Conservation (phyloP, 2,329 filamentous ascomycete genomes). For the Claviceps africana region DNA sequence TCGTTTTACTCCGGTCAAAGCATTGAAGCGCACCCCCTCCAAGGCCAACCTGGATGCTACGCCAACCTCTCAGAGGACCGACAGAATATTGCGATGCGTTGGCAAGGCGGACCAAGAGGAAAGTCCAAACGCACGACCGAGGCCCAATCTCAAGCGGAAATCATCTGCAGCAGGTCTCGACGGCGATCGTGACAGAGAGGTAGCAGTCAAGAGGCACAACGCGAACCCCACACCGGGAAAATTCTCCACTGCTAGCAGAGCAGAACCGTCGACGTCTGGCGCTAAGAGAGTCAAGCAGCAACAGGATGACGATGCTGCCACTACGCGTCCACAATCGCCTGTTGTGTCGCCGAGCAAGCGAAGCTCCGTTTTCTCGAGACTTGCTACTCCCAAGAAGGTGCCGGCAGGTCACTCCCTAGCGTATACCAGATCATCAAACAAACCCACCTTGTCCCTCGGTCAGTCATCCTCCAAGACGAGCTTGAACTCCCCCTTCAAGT, state of each 20-base stretch:
- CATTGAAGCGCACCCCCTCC: slow-evolving; percentile 28
- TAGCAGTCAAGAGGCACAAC: slow-evolving; percentile 13
- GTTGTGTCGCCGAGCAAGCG: slow-evolving; percentile 27
- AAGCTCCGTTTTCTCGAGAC: slow-evolving; percentile 36
- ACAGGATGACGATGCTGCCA: slow-evolving; percentile 54
- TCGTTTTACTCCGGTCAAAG: slow-evolving; percentile 34
- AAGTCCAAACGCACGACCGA: slow-evolving; percentile 25
- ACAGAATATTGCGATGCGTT: slow-evolving; percentile 36
- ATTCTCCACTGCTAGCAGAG: slow-evolving; percentile 4
- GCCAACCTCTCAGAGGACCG: slow-evolving; percentile 18
- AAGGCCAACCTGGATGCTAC: slow-evolving; percentile 29
- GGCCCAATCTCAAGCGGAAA: slow-evolving; percentile 21
- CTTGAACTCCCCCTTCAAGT: slow-evolving; percentile 30
- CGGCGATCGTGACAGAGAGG: slow-evolving; percentile 3
- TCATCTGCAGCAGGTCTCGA: slow-evolving; percentile 20
- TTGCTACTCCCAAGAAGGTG: slow-evolving; percentile 68
- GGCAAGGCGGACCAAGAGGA: slow-evolving; percentile 54
- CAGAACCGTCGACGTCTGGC: slow-evolving; percentile 15
- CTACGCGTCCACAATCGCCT: slow-evolving; percentile 42
- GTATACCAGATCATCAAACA: slow-evolving; percentile 23
- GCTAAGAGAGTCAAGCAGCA: slow-evolving; percentile 60
- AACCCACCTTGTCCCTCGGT: slow-evolving; percentile 18
- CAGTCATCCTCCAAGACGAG: slow-evolving; percentile 35
- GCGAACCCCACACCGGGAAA: slow-evolving; percentile 10
- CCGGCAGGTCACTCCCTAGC: slow-evolving; percentile 35